These are phyloP conservation scores for Setaria italica DNA, from an alignment of 202 grass and related monocot genomes.

Conservation along the genomic window DNA sequence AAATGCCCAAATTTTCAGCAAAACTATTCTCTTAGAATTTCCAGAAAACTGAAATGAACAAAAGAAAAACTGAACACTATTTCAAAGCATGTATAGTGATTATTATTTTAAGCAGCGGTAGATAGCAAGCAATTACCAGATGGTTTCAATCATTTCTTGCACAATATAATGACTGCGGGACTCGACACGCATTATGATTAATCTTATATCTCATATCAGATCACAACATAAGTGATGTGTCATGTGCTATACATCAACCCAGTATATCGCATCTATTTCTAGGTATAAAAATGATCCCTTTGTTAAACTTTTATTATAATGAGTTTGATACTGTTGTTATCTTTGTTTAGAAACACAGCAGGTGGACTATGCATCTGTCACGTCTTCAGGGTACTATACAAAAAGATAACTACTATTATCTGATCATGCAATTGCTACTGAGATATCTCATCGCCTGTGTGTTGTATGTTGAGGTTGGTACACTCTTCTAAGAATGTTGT, in stretches of 20 bases:
- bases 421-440: constrained; percentile 7
- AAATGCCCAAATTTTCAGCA: not conserved
- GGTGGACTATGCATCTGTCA: not conserved
- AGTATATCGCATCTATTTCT: constrained; percentile 22
- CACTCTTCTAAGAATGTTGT: constrained; percentile 34
- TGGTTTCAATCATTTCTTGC: constrained; percentile 14
- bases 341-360: constrained; percentile 26
- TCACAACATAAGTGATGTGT: not conserved
- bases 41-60: constrained; percentile 12
- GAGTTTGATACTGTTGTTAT: constrained; percentile 5
- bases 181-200: not conserved
- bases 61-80: not conserved
- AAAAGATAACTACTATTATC: not conserved
- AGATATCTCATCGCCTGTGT: constrained; percentile 33
- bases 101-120: constrained; percentile 28
- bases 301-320: constrained; percentile 1
- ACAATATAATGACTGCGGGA: not conserved
- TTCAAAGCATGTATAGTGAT: not conserved
- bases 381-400: constrained; percentile 1
- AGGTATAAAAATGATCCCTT: not conserved
- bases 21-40: constrained; percentile 25
- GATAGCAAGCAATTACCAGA: constrained; percentile 1
- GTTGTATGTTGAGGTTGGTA: constrained; percentile 18
- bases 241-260: constrained; percentile 11
- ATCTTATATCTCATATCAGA: not conserved